Evolutionary conservation across 345 rosid genomes (phyloP), one percentile per base, ranked within the genome.

Genomic region (Reutealis trisperma): DNA sequence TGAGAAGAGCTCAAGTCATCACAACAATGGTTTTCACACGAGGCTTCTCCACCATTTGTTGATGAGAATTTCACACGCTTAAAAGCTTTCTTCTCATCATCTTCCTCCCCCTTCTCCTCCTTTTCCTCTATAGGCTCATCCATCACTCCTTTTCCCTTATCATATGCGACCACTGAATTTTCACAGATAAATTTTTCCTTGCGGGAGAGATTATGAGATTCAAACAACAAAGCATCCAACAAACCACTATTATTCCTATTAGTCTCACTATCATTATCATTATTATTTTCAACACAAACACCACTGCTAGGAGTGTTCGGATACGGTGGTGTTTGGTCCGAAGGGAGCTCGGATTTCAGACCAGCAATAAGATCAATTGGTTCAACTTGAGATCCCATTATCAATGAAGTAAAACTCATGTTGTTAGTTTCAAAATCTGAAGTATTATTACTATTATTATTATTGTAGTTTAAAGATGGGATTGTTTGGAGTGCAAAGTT

Each of bases 221-320:
- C 95, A 81, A 83, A 77, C 75, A 92, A 67, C 71, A 91, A 83
- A 19, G 80, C 88, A 63, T 89, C 93, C 77, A 89, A 71, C 61
- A 89, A 73, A 34, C 91, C 95, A 70, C 93, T 87, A 27, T 84
- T 37, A 7, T 37, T 87, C 0, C 57, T 68, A 21, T 57, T 59
- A 3, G 76, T 42, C 24, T 59, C 62, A 16, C 34, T 52, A 72
- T 77, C 72, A 32, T 72, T 52, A 37, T 64, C 66, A 16, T 15
- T 32, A 27, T 59, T 41, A 9, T 54, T 60, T 57, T 66, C 70
- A 6, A 32, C 27, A 47, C 81, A 75, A 78, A 55, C 81, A 25
- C 80, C 79, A 24, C 63, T 72, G 22, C 72, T 41, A 8, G 78
- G 51, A 42, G 75, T 79, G 32, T 79, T 65, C 18, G 66, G 76